These are phyloP conservation scores for Diaporthe aspalathi DNA, from an alignment of 2,329 filamentous ascomycete genomes.

Conservation along the genomic window DNA sequence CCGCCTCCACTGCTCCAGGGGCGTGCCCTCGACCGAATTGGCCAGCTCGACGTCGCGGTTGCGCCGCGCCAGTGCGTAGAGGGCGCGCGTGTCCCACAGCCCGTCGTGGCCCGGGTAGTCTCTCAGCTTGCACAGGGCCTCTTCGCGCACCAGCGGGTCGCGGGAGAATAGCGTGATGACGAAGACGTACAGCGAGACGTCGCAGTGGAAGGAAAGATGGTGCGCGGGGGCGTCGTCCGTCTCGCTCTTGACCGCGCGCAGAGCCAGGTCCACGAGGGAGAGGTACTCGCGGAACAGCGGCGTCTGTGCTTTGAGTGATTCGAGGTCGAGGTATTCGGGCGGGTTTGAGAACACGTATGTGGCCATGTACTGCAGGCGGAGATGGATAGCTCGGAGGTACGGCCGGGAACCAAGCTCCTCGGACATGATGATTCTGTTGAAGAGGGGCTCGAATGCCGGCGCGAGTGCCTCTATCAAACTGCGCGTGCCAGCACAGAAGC, in stretches of 20 bases:
- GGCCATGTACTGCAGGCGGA: conserved; percentile 33
- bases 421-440: conserved; percentile 46
- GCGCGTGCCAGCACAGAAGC: background rate
- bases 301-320: conserved; percentile 42
- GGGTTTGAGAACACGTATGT: conserved; percentile 47
- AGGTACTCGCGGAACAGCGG: conserved; percentile 50
- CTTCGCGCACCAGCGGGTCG: conserved; percentile 5
- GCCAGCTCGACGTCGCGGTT: conserved; percentile 19
- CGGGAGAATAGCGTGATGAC: conserved; percentile 9
- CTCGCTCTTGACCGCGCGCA: conserved; percentile 39
- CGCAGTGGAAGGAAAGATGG: conserved; percentile 47
- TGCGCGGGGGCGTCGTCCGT: conserved; percentile 41
- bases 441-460: conserved; percentile 44
- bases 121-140: conserved; percentile 6
- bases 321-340: conserved; percentile 43
- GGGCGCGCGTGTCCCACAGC: conserved; percentile 7
- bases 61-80: background rate
- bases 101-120: conserved; percentile 8
- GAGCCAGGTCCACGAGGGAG: conserved; percentile 46
- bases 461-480: background rate
- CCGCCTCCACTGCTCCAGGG: conserved; percentile 44
- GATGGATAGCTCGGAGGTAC: conserved; percentile 5
- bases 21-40: conserved; percentile 18
- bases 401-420: conserved; percentile 35
- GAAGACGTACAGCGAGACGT: conserved; percentile 36